phyloP scores from a whole-genome alignment of 2,329 filamentous ascomycete genomes.

The Acrodontium crateriforme region DNA sequence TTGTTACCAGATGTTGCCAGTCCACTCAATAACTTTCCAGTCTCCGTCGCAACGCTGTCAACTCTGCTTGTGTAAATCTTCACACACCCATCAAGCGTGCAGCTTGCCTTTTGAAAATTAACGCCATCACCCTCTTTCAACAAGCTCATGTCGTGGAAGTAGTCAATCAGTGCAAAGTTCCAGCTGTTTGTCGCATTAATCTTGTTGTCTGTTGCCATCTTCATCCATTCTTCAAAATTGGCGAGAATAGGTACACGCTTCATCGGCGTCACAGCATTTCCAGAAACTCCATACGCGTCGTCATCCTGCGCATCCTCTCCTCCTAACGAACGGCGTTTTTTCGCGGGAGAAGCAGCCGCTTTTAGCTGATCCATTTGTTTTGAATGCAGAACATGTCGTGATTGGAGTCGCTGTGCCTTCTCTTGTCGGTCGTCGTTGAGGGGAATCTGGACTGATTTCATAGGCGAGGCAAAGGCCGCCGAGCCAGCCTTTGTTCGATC shows the following conservation, averaged over 20 bases:
- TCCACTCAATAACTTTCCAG: constrained; percentile 84
- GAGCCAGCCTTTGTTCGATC: constrained; percentile 29
- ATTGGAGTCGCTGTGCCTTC: constrained; percentile 76
- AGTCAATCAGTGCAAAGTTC: constrained; percentile 99
- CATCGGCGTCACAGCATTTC: constrained; percentile 77
- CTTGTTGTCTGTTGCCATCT: constrained; percentile 95
- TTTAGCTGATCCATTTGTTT: constrained; percentile 87
- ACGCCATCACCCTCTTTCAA: constrained; percentile 92
- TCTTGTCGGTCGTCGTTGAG: constrained; percentile 92
- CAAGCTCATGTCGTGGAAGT: constrained; percentile 98
- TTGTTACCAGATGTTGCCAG: constrained; percentile 71
- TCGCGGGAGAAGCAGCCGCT: constrained; percentile 59
- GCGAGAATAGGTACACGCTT: constrained; percentile 90
- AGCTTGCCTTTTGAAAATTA: constrained; percentile 97
- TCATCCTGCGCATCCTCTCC: constrained; percentile 41
- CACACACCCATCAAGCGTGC: constrained; percentile 91
- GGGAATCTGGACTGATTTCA: constrained; percentile 57
- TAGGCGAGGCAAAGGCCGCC: constrained; percentile 38
- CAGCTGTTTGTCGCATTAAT: constrained; percentile 97
- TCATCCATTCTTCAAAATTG: constrained; percentile 99
- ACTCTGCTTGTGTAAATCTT: constrained; percentile 99
- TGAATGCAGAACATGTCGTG: constrained; percentile 76
- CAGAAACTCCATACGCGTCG: constrained; percentile 45
- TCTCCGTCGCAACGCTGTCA: constrained; percentile 95
- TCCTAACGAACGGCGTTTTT: constrained; percentile 32